Evolutionary conservation across 1,139 yeast species (phyloP), one percentile per base, ranked within the genome.

Genomic region (Kluyveromyces sp.): DNA sequence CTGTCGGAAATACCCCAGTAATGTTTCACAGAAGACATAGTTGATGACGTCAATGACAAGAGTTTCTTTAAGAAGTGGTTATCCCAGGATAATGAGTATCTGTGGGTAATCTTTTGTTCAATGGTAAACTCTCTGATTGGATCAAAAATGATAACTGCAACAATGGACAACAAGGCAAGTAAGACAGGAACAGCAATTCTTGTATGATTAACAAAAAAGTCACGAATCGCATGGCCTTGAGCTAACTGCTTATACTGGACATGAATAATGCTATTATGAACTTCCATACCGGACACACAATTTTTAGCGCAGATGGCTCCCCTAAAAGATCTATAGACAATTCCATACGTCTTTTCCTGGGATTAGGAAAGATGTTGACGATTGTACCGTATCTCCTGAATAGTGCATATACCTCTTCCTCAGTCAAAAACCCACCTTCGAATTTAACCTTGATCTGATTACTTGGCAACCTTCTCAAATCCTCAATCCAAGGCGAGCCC

Each of bases 401-500:
- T 44, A 88, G 68, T 3, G 85, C 77, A 59, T 90, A 92, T 43
- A 90, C 64, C 48, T 85, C 88, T 64, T 92, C 97, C 58, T 90
- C 96, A 0, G 88, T 77, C 52, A 90, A 65, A 0, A 82, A 74
- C 2, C 69, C 68, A 1, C 97, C 97, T 52, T 84, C 89, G 59
- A 83, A 89, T 35, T 74, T 73, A 3, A 90, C 81, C 48, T 77
- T 74, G 34, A 92, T 66, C 26, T 73, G 72, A 8, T 73, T 67
- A 50, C 83, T 80, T 7, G 95, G 95, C 53, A 75, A 76, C 53
- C 97, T 70, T 54, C 85, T 76, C 60, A 92, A 71, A 63, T 92
- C 98, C 65, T 92, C 97, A 52, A 92, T 85, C 97, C 97, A 92
- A 0, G 98, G 98, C 0, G 79, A 74, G 49, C 98, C 98, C 55